phyloP scores from a whole-genome alignment of 2,329 filamentous ascomycete genomes.

The Diplocarpon mali region DNA sequence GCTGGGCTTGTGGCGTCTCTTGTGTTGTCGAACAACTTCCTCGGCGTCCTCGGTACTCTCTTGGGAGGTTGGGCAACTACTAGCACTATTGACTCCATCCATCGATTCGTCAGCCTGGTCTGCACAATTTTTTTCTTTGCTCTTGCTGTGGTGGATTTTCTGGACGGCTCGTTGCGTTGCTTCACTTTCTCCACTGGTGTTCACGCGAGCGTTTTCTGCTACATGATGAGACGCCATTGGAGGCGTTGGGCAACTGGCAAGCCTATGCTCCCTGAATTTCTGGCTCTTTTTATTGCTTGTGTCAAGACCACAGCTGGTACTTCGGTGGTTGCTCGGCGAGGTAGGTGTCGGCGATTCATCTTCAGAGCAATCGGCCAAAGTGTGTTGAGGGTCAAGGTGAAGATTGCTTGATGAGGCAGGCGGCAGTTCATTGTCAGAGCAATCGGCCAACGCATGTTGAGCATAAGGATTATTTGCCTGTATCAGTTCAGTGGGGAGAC shows the following conservation, averaged over 20 bases:
- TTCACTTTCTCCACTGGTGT: constrained; percentile 2
- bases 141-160: background rate
- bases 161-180: constrained; percentile 3
- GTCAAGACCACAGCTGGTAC: background rate
- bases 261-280: constrained; percentile 4
- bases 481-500: background rate
- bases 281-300: background rate
- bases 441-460: constrained; percentile 4
- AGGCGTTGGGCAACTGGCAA: constrained; percentile 5
- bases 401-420: background rate
- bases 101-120: background rate
- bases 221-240: constrained; percentile 2
- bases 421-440: background rate
- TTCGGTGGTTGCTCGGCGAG: background rate
- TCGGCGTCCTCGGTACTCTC: constrained; percentile 1
- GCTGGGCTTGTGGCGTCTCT: constrained; percentile 2
- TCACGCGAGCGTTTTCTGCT: background rate
- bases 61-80: constrained; percentile 1
- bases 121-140: background rate
- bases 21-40: background rate
- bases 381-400: background rate
- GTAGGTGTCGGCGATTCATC: background rate
- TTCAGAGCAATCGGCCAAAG: constrained; percentile 1
- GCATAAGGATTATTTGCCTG: background rate
- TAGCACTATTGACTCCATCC: background rate